Evolutionary conservation across 2,329 filamentous ascomycete species (phyloP).

Genomic region (Penicillium sp.): DNA sequence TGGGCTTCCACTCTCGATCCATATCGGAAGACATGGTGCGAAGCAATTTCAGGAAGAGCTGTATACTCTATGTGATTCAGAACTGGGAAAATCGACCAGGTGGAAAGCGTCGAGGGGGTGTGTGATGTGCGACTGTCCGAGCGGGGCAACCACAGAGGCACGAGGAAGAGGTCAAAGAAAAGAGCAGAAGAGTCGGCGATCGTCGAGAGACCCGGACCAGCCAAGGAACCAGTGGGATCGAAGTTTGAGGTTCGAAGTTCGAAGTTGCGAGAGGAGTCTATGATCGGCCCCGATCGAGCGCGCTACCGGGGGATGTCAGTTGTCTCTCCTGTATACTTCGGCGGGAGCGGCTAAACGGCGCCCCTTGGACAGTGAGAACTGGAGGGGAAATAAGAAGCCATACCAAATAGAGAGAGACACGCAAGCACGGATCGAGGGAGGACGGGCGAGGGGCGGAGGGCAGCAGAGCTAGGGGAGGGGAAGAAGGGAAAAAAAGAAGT

Average conservation of each 20-base stretch:
- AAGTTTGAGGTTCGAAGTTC: too few relatives aligned
- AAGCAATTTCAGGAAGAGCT: too few relatives aligned
- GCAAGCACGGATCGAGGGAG: conserved; percentile 7
- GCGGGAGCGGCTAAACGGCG: background rate
- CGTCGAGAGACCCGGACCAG: conserved; percentile 34
- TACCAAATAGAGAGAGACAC: background rate
- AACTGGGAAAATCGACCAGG: background rate
- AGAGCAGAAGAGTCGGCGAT: background rate
- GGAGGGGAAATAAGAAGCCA: background rate
- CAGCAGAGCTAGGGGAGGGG: conserved; percentile 9
- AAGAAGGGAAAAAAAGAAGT: conserved; percentile 10
- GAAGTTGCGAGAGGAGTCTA: background rate
- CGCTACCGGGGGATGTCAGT: conserved; percentile 4
- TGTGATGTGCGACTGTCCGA: conserved; percentile 14
- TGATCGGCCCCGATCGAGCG: conserved; percentile 5
- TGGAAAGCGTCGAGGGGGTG: background rate
- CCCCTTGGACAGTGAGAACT: background rate
- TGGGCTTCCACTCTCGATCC: conserved; percentile 80
- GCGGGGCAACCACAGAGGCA: conserved; percentile 16
- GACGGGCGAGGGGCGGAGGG: background rate
- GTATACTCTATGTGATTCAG: background rate
- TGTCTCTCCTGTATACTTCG: conserved; percentile 6
- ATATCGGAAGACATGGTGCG: conserved; percentile 59
- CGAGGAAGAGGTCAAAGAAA: conserved; percentile 12
- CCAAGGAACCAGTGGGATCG: conserved; percentile 23